phyloP scores from a whole-genome alignment of 2,329 filamentous ascomycete species.

The Colletotrichum sp. region DNA sequence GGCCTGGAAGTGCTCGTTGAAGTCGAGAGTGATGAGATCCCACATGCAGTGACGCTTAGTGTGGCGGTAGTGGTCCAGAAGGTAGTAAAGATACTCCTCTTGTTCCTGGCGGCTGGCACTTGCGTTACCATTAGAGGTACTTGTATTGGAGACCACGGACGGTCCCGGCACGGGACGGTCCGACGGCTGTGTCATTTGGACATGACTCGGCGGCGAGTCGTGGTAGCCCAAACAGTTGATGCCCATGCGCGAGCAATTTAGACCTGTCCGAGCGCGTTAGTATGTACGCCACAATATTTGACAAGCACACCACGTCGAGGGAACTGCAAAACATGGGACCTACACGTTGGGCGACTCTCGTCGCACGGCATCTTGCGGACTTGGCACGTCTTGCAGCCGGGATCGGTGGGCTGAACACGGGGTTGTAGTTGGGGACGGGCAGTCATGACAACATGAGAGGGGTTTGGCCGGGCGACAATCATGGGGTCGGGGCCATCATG shows the following conservation, averaged over 20 bases:
- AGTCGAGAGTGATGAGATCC: slow-evolving; percentile 18
- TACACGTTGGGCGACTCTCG: slow-evolving; percentile 16
- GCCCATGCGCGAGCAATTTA: slow-evolving; percentile 19
- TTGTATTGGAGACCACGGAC: not conserved
- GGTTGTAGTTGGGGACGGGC: slow-evolving; percentile 9
- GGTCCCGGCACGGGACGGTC: slow-evolving; percentile 12
- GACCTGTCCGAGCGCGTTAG: slow-evolving; percentile 7
- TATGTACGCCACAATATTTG: not conserved
- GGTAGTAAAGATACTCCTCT: slow-evolving; percentile 18
- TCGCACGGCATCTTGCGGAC: slow-evolving; percentile 21
- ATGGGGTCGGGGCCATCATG: not conserved
- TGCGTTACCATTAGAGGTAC: not conserved
- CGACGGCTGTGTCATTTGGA: not conserved
- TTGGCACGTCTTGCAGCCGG: slow-evolving; percentile 18
- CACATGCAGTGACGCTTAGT: slow-evolving; percentile 21
- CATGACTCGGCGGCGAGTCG: slow-evolving; percentile 15
- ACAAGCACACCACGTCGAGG: not conserved
- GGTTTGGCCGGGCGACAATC: slow-evolving; percentile 10
- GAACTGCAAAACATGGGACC: not conserved
- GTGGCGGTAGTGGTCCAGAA: slow-evolving; percentile 18
- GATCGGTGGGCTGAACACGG: slow-evolving; percentile 1
- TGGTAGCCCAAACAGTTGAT: slow-evolving; percentile 19
- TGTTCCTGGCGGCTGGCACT: slow-evolving; percentile 18
- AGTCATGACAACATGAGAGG: slow-evolving; percentile 19
- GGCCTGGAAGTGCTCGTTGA: slow-evolving; percentile 16